phyloP scores from a whole-genome alignment of 257 asterid species.

The Solanum chiquidenum region DNA sequence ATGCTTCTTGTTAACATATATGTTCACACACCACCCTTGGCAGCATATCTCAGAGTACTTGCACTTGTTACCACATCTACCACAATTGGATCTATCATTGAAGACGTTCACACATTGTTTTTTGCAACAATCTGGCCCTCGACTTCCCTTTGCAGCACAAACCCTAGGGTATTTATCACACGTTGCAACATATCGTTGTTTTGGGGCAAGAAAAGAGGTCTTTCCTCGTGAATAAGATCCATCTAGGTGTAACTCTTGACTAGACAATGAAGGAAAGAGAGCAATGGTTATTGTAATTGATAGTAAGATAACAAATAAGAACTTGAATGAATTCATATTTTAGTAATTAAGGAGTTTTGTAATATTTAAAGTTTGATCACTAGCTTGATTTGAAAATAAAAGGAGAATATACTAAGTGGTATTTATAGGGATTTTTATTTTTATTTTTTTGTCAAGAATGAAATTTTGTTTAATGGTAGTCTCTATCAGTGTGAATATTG shows the following conservation, averaged over 20 bases:
- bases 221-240: neutral
- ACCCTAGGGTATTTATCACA: conserved; percentile 21
- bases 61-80: neutral
- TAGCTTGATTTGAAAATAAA: neutral
- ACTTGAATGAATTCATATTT: neutral
- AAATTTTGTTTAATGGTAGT: neutral
- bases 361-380: too few relatives aligned
- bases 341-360: neutral
- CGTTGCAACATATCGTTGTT: neutral
- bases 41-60: conserved; percentile 16
- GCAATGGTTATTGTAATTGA: neutral
- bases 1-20: conserved; percentile 9
- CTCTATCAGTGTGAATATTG: neutral
- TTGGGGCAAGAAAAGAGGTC: neutral
- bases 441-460: neutral
- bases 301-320: neutral
- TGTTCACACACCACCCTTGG: conserved; percentile 9
- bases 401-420: neutral
- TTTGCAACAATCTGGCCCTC: conserved; percentile 22
- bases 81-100: neutral
- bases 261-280: neutral
- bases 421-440: neutral
- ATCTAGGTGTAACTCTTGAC: neutral
- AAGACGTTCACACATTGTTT: conserved; percentile 3
- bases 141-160: conserved; percentile 6